Evolutionary conservation across 176 grass and related monocot genomes (phyloP).

Genomic region (Poa pratensis): DNA sequence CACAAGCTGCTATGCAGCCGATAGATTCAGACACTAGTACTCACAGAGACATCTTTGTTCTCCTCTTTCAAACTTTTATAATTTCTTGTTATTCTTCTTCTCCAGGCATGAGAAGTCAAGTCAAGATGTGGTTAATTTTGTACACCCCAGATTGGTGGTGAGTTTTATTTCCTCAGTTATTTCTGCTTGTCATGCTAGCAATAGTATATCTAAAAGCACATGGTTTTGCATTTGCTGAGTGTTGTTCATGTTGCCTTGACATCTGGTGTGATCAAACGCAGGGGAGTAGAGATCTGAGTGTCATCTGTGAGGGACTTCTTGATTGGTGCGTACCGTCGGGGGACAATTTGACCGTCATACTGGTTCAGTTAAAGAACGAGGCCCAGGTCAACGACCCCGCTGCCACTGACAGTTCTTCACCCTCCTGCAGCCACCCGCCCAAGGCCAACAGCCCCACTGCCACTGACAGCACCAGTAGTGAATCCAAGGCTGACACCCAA

Average conservation of each 20-base stretch:
- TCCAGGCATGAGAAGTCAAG: slow-evolving; percentile 20
- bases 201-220: not conserved
- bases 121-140: slow-evolving; percentile 1
- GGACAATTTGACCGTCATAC: slow-evolving; percentile 27
- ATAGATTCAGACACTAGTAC: not conserved
- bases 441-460: not conserved
- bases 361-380: slow-evolving; percentile 28
- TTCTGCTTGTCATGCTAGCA: not conserved
- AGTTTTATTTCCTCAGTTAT: not conserved
- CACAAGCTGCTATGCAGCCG: not conserved
- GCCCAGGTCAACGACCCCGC: too few species aligned
- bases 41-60: not conserved
- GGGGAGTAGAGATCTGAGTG: not conserved
- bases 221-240: not conserved
- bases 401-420: not conserved
- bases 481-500: not conserved
- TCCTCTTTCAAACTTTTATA: not conserved
- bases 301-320: slow-evolving; percentile 34
- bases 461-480: not conserved
- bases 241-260: slow-evolving; percentile 17
- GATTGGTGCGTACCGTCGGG: not conserved
- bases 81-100: slow-evolving; percentile 4
- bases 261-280: slow-evolving; percentile 26
- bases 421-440: not conserved
- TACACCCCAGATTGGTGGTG: not conserved